A percentile compares a stretch with the other conserved stretches of the same genome.
Evolutionary conservation across 768 basidiomycete species (phyloP).

Genomic region (Sarcodon aspratus): DNA sequence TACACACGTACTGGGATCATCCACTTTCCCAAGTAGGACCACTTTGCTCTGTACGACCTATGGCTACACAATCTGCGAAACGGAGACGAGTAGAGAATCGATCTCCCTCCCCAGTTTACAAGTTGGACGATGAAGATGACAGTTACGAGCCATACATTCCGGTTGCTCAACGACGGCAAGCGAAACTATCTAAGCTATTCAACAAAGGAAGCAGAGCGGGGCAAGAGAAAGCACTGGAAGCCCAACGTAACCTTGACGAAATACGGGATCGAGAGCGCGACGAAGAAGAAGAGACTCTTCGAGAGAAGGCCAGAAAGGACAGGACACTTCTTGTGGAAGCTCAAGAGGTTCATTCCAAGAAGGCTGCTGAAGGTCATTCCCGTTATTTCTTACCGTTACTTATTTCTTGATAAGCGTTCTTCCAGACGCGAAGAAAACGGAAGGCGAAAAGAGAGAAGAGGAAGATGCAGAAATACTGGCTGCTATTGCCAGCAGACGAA

Average conservation of each 20-base stretch:
- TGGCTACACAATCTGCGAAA: constrained; percentile 24
- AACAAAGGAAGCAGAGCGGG: constrained; percentile 34
- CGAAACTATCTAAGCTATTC: constrained; percentile 66
- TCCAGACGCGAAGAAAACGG: constrained; percentile 79
- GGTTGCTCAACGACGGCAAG: constrained; percentile 73
- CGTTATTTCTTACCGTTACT: background rate
- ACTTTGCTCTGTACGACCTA: background rate
- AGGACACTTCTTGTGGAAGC: constrained; percentile 86
- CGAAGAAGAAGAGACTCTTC: constrained; percentile 66
- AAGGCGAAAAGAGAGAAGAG: constrained; percentile 77
- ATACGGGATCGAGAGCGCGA: constrained; percentile 26
- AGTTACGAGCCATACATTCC: constrained; percentile 81
- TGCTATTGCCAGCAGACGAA: constrained; percentile 83
- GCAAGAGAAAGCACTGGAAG: constrained; percentile 31
- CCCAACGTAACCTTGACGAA: background rate
- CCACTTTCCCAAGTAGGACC: background rate
- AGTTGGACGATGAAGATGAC: constrained; percentile 49
- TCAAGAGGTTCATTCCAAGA: constrained; percentile 84
- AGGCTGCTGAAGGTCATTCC: constrained; percentile 64
- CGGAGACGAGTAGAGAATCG: constrained; percentile 38
- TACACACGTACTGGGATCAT: too few species aligned
- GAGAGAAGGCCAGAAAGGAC: constrained; percentile 73
- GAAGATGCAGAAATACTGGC: constrained; percentile 85
- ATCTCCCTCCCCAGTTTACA: constrained; percentile 50
- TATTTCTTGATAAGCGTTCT: constrained; percentile 7